Base-by-base conservation (phyloP, 495 filamentous ascomycete genomes). In the Tirmania nivea region DNA sequence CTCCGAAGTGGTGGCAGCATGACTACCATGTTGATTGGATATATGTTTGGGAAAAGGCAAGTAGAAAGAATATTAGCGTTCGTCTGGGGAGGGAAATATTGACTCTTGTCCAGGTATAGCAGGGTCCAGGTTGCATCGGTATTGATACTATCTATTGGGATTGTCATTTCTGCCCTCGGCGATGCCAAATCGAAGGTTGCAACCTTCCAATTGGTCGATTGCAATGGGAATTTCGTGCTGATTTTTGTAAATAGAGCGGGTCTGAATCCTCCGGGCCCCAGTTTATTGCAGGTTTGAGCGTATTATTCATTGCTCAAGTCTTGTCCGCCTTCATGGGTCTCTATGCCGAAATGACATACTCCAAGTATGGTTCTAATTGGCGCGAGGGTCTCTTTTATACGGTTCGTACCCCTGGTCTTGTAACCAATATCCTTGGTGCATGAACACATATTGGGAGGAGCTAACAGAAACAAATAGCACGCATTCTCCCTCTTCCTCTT, bases 251-350 rank as follows among this genome's bases (percentile, higher is more conserved):
- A 31, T 37, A 69, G 65, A 55, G 63, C 35, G 59, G 68, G 61
- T 58, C 64, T 21, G 49, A 60, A 48, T 34, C 49, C 52, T 58
- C 62, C 11, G 48, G 37, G 19, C 49, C 53, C 31, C 54, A 47
- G 17, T 86, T 90, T 53, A 67, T 78, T n/a, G 79, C 73, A 0
- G 90, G 92, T 1, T 81, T 99, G 20, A 68, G 69, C 2, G 81
- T 99, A 49, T 78, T 99, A 39, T 83, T 89, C 49, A 58, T 94
- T 54, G 90, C 90, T 2, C 92, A 95, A 68, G 66, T 93, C 7
- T 70, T 96, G 35, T 93, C 86, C 20, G 86, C 90, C 37, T 83
- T 87, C 57, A 95, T 95, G 78, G 90, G 90, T 39, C 75, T 94
- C 35, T 99, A 94, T 67, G 86, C 86, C 0, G 86, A 97, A 65